phyloP scores from a whole-genome alignment of 768 basidiomycete species.

The Tulasnella sp. region DNA sequence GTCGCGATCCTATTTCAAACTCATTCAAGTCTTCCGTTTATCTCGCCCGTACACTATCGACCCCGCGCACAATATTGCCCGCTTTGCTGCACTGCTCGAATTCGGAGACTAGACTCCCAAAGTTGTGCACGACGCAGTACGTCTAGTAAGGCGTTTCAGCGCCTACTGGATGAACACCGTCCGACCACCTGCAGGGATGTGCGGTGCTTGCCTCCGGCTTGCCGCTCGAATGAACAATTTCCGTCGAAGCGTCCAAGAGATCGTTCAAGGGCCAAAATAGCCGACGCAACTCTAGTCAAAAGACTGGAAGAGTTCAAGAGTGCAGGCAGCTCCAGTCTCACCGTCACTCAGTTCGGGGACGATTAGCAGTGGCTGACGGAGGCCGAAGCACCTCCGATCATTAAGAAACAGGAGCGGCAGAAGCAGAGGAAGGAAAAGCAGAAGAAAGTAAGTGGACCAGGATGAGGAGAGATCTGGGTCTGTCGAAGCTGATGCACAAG shows the following conservation, averaged over 20 bases:
- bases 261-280: constrained; percentile 97
- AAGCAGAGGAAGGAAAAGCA: constrained; percentile 27
- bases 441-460: constrained; percentile 22
- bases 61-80: constrained; percentile 92
- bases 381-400: constrained; percentile 87
- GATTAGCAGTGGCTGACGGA: constrained; percentile 74
- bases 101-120: constrained; percentile 91
- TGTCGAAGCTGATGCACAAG: constrained; percentile 6
- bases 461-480: constrained; percentile 10
- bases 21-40: constrained; percentile 81
- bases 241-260: constrained; percentile 84
- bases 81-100: constrained; percentile 90
- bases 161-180: constrained; percentile 97
- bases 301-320: constrained; percentile 91
- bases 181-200: constrained; percentile 92
- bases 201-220: constrained; percentile 89
- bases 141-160: constrained; percentile 89
- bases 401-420: constrained; percentile 48
- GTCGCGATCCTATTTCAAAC: constrained; percentile 91
- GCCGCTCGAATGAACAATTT: constrained; percentile 99
- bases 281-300: constrained; percentile 88
- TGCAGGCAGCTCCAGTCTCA: constrained; percentile 79
- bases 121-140: constrained; percentile 88
- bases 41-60: constrained; percentile 66
- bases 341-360: constrained; percentile 81